Evolutionary conservation across 805 yeast genomes (phyloP), one percentile per base, ranked within the genome.

Genomic region (Zygoascus biomembranicola): DNA sequence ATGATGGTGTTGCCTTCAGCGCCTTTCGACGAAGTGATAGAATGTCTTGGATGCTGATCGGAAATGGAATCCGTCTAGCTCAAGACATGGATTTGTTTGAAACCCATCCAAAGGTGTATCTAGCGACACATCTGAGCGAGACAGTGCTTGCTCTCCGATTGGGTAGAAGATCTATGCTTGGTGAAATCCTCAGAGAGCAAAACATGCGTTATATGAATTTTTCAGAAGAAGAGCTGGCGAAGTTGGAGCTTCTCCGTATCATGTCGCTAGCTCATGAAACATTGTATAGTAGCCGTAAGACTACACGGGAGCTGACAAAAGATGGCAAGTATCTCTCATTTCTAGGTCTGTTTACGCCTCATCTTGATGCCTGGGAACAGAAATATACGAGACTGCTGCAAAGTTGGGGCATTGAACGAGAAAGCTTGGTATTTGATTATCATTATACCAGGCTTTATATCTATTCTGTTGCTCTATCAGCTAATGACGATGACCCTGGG

Each of bases 1-100:
- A 53, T 32, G 35, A 18, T 32, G 51, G 51, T 28, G 96, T 96
- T 0, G 49, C 49, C 5, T 70, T 87, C 46, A 87, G 88, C 32
- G 95, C 96, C 1, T 81, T 90, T 79, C 75, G 95, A 60, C 73
- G 96, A 62, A 83, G 90, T 57, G 90, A 88, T 66, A 76, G 96
- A 42, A 86, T 89, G 90, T 85, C 95, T 0, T 90, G 96, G 92
- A 86, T 90, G 94, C 77, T 89, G 56, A 82, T 88, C 48, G 97
- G 97, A 1, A 81, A 87, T 1, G 90, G 95, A 0, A 85, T 88
- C 1, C 74, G 97, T 53, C 70, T 90, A 43, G 94, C 96, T 2
- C 95, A 88, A 65, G 94, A 86, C 66, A 81, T 85, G 80, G 88
- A 88, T 2, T 78, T 89, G 61, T 79, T 88, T 72, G 87, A 86